Conservation (phyloP, 2,329 filamentous ascomycete species). For the Torrubiella hemipterigena region DNA sequence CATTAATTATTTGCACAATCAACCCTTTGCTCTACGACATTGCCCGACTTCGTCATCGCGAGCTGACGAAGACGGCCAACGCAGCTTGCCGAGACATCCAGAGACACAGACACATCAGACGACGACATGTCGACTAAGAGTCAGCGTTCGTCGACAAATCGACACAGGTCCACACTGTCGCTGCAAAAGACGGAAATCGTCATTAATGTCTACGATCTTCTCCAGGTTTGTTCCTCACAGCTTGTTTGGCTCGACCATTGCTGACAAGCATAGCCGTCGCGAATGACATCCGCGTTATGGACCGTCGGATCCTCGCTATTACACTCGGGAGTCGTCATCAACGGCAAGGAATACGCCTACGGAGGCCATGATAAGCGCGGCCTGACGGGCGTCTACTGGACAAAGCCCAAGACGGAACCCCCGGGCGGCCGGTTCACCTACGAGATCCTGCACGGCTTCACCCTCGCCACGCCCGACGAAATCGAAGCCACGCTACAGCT, state of each 20-base stretch:
- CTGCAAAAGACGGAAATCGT: slow-evolving; percentile 60
- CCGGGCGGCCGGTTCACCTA: slow-evolving; percentile 67
- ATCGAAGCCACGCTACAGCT: slow-evolving; percentile 58
- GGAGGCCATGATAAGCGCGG: slow-evolving; percentile 64
- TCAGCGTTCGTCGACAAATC: slow-evolving; percentile 15
- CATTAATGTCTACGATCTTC: slow-evolving; percentile 68
- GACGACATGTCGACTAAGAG: slow-evolving; percentile 3
- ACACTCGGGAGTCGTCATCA: slow-evolving; percentile 74
- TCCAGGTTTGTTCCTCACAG: slow-evolving; percentile 60
- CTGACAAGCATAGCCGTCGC: slow-evolving; percentile 45
- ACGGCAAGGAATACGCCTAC: slow-evolving; percentile 71
- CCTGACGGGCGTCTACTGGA: slow-evolving; percentile 75
- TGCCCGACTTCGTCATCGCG: no score
- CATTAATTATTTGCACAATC: no score
- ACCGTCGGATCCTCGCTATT: slow-evolving; percentile 64
- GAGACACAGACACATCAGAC: no score
- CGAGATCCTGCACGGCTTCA: slow-evolving; percentile 70
- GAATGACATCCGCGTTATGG: slow-evolving; percentile 67
- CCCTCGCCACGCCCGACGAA: slow-evolving; percentile 54
- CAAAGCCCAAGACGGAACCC: slow-evolving; percentile 57
- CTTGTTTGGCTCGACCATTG: slow-evolving; percentile 5
- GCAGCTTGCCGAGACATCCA: no score
- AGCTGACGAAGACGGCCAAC: slow-evolving; percentile 13
- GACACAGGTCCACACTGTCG: slow-evolving; percentile 55
- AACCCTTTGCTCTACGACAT: no score